Conservation (phyloP, 345 rosid species). For the Balakata baccata region DNA sequence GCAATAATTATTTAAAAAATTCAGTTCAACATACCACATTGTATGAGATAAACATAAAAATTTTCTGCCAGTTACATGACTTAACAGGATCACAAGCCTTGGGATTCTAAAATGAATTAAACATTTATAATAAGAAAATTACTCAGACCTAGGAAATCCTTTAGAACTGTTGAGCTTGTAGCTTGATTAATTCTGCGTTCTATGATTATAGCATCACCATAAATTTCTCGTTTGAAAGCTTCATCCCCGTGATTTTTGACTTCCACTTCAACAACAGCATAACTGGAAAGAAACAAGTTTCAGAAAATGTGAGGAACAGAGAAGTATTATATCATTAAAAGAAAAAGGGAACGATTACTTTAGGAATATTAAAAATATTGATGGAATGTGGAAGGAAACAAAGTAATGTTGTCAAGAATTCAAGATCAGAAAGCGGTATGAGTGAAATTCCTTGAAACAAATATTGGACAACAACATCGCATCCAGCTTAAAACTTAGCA, state of each 20-base stretch:
- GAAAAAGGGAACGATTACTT: neutral
- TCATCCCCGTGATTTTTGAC: constrained; percentile 75
- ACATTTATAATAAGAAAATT: constrained; percentile 8
- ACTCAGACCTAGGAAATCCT: constrained; percentile 61
- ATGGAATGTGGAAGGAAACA: neutral
- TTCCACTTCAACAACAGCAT: constrained; percentile 69
- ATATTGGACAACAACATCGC: neutral
- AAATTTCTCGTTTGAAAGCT: constrained; percentile 66
- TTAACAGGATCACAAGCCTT: neutral
- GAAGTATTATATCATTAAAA: neutral
- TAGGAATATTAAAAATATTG: neutral
- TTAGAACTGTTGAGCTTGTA: constrained; percentile 49
- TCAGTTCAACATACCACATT: neutral
- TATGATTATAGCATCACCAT: constrained; percentile 59
- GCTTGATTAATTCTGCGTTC: constrained; percentile 81
- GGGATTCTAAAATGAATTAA: neutral
- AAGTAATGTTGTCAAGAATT: neutral
- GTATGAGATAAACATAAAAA: neutral
- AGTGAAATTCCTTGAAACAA: neutral
- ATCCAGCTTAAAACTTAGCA: neutral
- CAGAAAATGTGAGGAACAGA: neutral
- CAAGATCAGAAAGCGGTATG: neutral
- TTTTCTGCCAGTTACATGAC: neutral
- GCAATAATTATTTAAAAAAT: neutral
- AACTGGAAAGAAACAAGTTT: constrained; percentile 39